A percentile compares a stretch with the other conserved stretches of the same genome.
These are phyloP conservation scores for Boletus sp. DNA, from an alignment of 1,284 basidiomycete genomes.

Conservation along the genomic window DNA sequence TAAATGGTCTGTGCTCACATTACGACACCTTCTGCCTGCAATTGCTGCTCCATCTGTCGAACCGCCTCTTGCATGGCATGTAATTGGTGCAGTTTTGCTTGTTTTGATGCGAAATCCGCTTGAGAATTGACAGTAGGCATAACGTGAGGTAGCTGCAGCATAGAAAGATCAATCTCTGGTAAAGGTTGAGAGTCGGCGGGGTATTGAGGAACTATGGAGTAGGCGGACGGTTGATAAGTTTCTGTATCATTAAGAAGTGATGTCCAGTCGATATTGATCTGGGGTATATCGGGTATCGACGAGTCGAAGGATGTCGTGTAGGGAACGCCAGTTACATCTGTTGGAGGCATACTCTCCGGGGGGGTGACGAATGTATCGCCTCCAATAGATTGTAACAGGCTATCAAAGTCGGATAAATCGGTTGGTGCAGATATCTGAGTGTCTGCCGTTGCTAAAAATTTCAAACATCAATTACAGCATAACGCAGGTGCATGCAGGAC, in stretches of 20 bases:
- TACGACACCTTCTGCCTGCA: constrained; percentile 25
- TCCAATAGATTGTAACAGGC: constrained; percentile 16
- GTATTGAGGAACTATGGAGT: constrained; percentile 5
- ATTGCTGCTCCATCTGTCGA: constrained; percentile 26
- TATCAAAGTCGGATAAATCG: constrained; percentile 12
- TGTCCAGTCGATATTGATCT: constrained; percentile 17
- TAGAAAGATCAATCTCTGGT: constrained; percentile 26
- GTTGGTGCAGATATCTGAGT: background rate
- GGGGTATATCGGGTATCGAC: background rate
- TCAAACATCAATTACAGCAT: background rate
- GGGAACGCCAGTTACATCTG: background rate
- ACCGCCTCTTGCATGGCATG: constrained; percentile 31
- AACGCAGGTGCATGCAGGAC: background rate
- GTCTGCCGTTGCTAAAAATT: background rate
- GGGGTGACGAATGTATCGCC: background rate
- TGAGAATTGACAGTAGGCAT: background rate
- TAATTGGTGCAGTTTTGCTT: constrained; percentile 20
- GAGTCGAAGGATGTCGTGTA: background rate
- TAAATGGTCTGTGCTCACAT: constrained; percentile 2
- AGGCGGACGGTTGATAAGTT: background rate
- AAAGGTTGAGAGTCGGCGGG: constrained; percentile 4
- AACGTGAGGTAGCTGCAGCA: constrained; percentile 22
- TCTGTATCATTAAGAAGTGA: constrained; percentile 14
- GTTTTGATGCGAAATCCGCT: constrained; percentile 6
- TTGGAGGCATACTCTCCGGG: background rate